Evolutionary conservation across 2,329 filamentous ascomycete species (phyloP).

Genomic region (Sporothrix brunneoviolacea): DNA sequence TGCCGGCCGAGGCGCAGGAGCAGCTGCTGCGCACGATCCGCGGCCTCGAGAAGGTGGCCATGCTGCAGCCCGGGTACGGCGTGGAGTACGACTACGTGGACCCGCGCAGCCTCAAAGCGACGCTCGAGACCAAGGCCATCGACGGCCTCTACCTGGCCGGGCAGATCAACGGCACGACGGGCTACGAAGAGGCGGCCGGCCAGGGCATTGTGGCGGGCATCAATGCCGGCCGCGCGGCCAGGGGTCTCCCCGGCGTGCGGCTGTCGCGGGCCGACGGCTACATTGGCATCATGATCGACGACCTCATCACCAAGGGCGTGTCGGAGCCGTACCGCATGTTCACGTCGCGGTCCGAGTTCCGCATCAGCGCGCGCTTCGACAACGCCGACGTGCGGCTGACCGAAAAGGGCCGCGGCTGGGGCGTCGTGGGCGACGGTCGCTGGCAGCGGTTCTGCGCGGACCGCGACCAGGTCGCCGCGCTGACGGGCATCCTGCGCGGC

Average conservation of each 20-base stretch:
- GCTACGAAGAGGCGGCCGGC: constrained; percentile 93
- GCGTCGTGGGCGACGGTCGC: constrained; percentile 69
- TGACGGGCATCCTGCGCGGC: constrained; percentile 50
- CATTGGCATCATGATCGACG: constrained; percentile 98
- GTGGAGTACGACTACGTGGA: constrained; percentile 99
- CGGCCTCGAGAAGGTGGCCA: constrained; percentile 82
- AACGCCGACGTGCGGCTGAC: constrained; percentile 90
- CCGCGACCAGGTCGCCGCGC: constrained; percentile 57
- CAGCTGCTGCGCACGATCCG: constrained; percentile 75
- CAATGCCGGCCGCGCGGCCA: constrained; percentile 80
- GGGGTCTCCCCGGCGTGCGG: constrained; percentile 56
- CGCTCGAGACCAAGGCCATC: constrained; percentile 90
- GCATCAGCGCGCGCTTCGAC: constrained; percentile 85
- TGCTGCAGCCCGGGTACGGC: constrained; percentile 93
- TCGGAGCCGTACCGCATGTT: constrained; percentile 98
- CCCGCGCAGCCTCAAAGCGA: constrained; percentile 77
- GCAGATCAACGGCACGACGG: constrained; percentile 97
- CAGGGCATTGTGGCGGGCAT: constrained; percentile 90
- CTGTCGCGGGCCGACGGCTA: constrained; percentile 83
- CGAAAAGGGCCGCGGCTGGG: constrained; percentile 64
- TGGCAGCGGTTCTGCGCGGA: constrained; percentile 67
- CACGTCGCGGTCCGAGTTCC: constrained; percentile 89
- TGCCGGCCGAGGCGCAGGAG: constrained; percentile 81
- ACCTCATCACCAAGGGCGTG: constrained; percentile 92
- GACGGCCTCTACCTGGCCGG: constrained; percentile 84